Evolutionary conservation across 345 rosid genomes (phyloP), one percentile per base, ranked within the genome.

Genomic region (Linum usitatissimum): DNA sequence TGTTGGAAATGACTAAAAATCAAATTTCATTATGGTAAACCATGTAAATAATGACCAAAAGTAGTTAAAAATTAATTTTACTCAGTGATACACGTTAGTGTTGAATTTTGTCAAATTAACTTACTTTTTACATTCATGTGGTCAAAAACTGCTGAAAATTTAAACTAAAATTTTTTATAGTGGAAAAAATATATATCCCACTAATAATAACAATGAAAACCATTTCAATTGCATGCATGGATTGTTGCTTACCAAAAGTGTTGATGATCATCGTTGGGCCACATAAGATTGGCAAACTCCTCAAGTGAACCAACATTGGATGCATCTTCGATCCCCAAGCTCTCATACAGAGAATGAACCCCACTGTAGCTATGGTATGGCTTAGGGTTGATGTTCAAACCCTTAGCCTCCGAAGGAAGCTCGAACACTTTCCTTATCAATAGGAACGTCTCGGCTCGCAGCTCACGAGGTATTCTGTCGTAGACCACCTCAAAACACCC

Each of bases 321-420:
- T 30, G 53, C 73, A 38, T 59, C 64, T 36, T 58, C 64, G 10
- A 69, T 30, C 17, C 73, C 61, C n/a, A 53, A 64, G 57, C 68
- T 58, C 39, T 70, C 68, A 18, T 59, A 64, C 31, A 64, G 23
- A 7, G 8, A 7, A 28, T 28, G 5, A 18, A 36, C 38, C 21
- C 57, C 72, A 4, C 3, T 36, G 38, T 58, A 64, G 64, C 73
- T 21, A 30, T 64, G 68, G 31, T 18, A 60, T 36, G 64, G 68
- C 57, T 60, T 54, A 3, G 65, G 60, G 14, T 40, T 60, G 54
- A 21, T 1, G 20, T 70, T 64, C 21, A 59, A 59, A 61, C 3
- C 17, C 23, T 70, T 64, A 0, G 17, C 59, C 68, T 70, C 61
- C 23, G 42, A 6, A 12, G 73, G 65, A 12, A 70, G 49, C 0